phyloP scores from a whole-genome alignment of 805 yeast genomes.

The Scheffersomyces spartinae region DNA sequence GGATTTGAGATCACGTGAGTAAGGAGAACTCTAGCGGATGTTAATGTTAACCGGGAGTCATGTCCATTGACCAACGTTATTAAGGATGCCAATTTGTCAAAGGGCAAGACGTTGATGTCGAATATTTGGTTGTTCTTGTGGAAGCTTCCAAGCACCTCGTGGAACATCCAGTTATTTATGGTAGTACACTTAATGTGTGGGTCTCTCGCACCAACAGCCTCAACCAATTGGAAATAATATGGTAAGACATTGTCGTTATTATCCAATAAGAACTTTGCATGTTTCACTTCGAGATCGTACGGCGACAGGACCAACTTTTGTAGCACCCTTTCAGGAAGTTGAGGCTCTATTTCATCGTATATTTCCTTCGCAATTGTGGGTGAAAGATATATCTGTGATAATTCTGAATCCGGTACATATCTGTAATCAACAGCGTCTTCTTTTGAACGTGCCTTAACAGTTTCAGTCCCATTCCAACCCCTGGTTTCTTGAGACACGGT shows the following conservation, averaged over 20 bases:
- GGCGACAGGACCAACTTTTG: slow-evolving; percentile 34
- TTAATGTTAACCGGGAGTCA: slow-evolving; percentile 40
- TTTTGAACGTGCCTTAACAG: slow-evolving; percentile 60
- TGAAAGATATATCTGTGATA: too few relatives aligned
- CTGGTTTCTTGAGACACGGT: slow-evolving; percentile 52
- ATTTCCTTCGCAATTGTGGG: slow-evolving; percentile 41
- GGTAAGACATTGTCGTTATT: slow-evolving; percentile 34
- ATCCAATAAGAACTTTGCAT: slow-evolving; percentile 59
- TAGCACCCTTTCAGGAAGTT: slow-evolving; percentile 50
- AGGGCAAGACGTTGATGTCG: slow-evolving; percentile 17
- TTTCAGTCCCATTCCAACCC: slow-evolving; percentile 79
- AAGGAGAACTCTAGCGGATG: slow-evolving; percentile 58
- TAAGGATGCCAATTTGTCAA: slow-evolving; percentile 40
- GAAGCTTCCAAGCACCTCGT: slow-evolving; percentile 65
- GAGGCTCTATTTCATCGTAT: slow-evolving; percentile 37
- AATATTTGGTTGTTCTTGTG: slow-evolving; percentile 34
- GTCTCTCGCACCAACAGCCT: too few relatives aligned
- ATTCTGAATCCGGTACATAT: slow-evolving; percentile 90
- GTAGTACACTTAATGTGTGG: slow-evolving; percentile 16
- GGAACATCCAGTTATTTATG: slow-evolving; percentile 60
- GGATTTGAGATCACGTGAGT: slow-evolving; percentile 46
- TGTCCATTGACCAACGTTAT: slow-evolving; percentile 35
- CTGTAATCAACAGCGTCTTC: slow-evolving; percentile 81
- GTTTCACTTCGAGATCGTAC: slow-evolving; percentile 51
- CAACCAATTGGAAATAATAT: slow-evolving; percentile 43